These are phyloP conservation scores for Aureobasidium sp. DNA, from an alignment of 2,329 filamentous ascomycete species.

Conservation along the genomic window DNA sequence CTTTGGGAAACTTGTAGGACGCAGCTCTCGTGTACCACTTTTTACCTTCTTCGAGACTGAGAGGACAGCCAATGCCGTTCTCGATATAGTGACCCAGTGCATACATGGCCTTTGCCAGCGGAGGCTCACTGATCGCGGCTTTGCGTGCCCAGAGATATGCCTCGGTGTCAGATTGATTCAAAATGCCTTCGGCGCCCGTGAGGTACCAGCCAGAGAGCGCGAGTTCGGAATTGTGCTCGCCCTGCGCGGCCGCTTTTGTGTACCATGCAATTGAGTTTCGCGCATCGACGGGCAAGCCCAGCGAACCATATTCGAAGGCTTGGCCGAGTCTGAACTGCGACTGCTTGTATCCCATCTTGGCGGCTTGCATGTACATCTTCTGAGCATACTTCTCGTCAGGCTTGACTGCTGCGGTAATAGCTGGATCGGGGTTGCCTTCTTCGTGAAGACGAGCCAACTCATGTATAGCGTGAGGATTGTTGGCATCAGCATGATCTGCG, in stretches of 20 bases:
- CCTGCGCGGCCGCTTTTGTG: conserved; percentile 79
- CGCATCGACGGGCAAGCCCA: conserved; percentile 77
- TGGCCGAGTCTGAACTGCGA: conserved; percentile 85
- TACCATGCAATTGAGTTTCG: conserved; percentile 90
- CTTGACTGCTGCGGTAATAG: conserved; percentile 62
- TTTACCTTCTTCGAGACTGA: conserved; percentile 90
- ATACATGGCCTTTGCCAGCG: conserved; percentile 86
- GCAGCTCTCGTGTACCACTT: conserved; percentile 97
- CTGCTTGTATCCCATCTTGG: conserved; percentile 87
- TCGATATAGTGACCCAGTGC: conserved; percentile 98
- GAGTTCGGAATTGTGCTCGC: conserved; percentile 84
- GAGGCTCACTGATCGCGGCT: conserved; percentile 70
- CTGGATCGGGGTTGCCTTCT: conserved; percentile 49
- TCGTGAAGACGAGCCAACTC: conserved; percentile 65
- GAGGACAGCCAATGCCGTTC: conserved; percentile 79
- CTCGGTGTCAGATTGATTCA: conserved; percentile 89
- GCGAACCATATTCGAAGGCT: conserved; percentile 79
- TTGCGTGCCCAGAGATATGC: conserved; percentile 96
- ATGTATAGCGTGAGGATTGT: conserved; percentile 92
- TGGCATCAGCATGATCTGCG: conserved; percentile 75
- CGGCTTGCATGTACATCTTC: conserved; percentile 77
- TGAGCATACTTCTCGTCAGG: conserved; percentile 76
- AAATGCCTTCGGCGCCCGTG: conserved; percentile 78
- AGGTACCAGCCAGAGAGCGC: conserved; percentile 60
- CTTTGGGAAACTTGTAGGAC: conserved; percentile 95